phyloP scores from a whole-genome alignment of 202 grass and related monocot species.

The Hordeum pubiflorum region DNA sequence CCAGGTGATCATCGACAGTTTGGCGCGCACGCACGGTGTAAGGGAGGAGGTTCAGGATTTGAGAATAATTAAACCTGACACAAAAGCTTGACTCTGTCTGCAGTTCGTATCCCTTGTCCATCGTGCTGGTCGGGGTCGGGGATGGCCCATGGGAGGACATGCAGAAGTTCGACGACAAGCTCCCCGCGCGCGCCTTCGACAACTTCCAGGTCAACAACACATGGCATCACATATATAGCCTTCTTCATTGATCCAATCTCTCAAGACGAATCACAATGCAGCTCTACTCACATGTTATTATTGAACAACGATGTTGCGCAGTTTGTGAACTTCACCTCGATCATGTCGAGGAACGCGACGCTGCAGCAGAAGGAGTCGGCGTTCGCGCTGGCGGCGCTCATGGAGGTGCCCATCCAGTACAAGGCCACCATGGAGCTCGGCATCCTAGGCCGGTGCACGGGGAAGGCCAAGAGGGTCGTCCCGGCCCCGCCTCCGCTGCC shows the following conservation, averaged over 20 bases:
- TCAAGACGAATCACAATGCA: background rate
- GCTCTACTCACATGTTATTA: background rate
- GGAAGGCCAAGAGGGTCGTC: constrained; percentile 41
- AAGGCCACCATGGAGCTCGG: constrained; percentile 87
- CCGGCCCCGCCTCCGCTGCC: constrained; percentile 61
- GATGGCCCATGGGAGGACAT: constrained; percentile 94
- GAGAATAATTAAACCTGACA: background rate
- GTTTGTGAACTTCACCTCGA: constrained; percentile 90
- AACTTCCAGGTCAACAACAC: constrained; percentile 67
- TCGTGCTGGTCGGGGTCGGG: constrained; percentile 81
- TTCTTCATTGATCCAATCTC: background rate
- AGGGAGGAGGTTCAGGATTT: background rate
- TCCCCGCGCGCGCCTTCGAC: constrained; percentile 74
- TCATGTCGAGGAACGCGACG: constrained; percentile 52
- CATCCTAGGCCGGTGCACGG: constrained; percentile 64
- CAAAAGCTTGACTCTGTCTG: background rate
- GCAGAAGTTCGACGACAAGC: constrained; percentile 81
- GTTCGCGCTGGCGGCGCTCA: constrained; percentile 87
- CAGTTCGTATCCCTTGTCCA: constrained; percentile 74
- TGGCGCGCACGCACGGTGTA: background rate
- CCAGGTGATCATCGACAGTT: constrained; percentile 34
- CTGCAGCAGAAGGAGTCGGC: constrained; percentile 65
- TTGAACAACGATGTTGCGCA: background rate
- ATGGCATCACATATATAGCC: no score
- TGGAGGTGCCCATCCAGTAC: constrained; percentile 93